These are phyloP conservation scores for Dissophora ornata DNA, from an alignment of 192 early-diverging fungal genomes.

Conservation along the genomic window DNA sequence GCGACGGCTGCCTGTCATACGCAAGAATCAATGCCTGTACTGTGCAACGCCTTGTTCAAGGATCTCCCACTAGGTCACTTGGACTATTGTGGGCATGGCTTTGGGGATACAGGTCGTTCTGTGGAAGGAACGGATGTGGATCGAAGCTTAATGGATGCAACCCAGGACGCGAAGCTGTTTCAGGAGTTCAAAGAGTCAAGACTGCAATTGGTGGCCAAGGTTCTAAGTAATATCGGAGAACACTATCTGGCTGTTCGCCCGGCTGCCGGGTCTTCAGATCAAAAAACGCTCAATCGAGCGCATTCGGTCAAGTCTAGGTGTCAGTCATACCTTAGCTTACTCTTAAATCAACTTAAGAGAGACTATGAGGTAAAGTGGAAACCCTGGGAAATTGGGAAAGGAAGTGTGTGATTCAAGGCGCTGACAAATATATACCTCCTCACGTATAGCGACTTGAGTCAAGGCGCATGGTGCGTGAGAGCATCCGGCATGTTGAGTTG, in stretches of 20 bases:
- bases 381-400: too few species aligned
- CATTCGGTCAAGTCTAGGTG: constrained; percentile 6
- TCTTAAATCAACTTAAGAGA: constrained; percentile 13
- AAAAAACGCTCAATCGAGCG: constrained; percentile 3
- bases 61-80: constrained; percentile 20
- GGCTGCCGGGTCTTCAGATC: not conserved
- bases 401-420: too few species aligned
- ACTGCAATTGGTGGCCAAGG: constrained; percentile 17
- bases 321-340: constrained; percentile 4
- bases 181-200: constrained; percentile 32
- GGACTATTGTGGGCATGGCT: not conserved
- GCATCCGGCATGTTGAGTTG: constrained; percentile 12
- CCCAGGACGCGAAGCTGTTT: not conserved
- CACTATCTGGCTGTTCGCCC: constrained; percentile 20
- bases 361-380: constrained; percentile 30
- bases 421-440: too few species aligned
- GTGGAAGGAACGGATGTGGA: not conserved
- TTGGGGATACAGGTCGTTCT: not conserved
- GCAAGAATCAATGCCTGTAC: not conserved
- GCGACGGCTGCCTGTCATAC: not conserved
- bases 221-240: constrained; percentile 41
- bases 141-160: not conserved
- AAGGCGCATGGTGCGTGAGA: constrained; percentile 17
- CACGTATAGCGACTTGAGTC: constrained; percentile 28
- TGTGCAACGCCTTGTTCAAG: constrained; percentile 6